These are phyloP conservation scores for Chrysochromulina tobinii DNA, from an alignment of 78 protist genomes.

Conservation along the genomic window DNA sequence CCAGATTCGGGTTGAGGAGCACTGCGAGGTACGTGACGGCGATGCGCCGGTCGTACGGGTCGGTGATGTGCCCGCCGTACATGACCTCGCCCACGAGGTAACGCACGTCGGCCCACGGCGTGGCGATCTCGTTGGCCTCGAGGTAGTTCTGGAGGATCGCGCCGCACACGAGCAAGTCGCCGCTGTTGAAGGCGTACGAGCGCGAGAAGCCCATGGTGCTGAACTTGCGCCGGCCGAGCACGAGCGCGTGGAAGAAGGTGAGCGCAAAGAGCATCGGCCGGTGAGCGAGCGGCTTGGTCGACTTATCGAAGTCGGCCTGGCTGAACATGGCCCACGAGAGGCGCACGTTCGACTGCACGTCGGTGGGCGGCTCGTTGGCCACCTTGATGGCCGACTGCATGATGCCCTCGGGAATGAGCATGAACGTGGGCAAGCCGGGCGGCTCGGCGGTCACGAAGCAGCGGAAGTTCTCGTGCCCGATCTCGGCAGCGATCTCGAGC, in stretches of 20 bases:
- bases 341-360: conserved; percentile 46
- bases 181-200: conserved; percentile 49
- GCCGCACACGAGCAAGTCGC: conserved; percentile 45
- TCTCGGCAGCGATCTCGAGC: conserved; percentile 51
- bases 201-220: conserved; percentile 67
- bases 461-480: conserved; percentile 55
- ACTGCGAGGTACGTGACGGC: conserved; percentile 40
- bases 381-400: conserved; percentile 60
- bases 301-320: conserved; percentile 46
- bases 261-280: conserved; percentile 59
- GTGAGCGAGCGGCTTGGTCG: conserved; percentile 39
- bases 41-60: conserved; percentile 48
- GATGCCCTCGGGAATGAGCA: conserved; percentile 61
- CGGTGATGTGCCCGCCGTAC: conserved; percentile 72
- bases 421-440: not conserved
- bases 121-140: conserved; percentile 35
- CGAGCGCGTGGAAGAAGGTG: conserved; percentile 68
- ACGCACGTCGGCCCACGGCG: conserved; percentile 62
- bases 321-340: conserved; percentile 49
- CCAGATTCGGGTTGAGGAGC: conserved; percentile 38
- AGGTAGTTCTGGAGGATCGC: conserved; percentile 45
- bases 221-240: conserved; percentile 85
- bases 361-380: conserved; percentile 76
- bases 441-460: conserved; percentile 76
- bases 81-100: conserved; percentile 60